phyloP scores from a whole-genome alignment of 805 yeast species.

The Zygosaccharomyces siamensis region DNA sequence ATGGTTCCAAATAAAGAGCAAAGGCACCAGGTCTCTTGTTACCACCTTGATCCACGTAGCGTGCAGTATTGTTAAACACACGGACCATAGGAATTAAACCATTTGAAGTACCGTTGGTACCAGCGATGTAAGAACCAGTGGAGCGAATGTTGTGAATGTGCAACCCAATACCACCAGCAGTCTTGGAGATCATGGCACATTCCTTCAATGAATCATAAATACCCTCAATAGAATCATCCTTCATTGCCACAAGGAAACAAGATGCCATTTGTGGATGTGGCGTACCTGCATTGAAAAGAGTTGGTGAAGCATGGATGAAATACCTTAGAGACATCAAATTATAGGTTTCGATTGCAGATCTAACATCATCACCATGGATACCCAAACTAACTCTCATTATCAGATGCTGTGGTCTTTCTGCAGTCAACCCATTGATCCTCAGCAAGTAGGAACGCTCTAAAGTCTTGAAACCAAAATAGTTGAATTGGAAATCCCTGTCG shows the following conservation, averaged over 20 bases:
- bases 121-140: slow-evolving; percentile 78
- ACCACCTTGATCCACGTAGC: slow-evolving; percentile 97
- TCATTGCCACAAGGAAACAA: slow-evolving; percentile 84
- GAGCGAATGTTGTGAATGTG: slow-evolving; percentile 82
- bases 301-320: slow-evolving; percentile 92
- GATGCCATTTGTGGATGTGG: slow-evolving; percentile 82
- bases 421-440: slow-evolving; percentile 56
- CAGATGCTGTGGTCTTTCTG: slow-evolving; percentile 89
- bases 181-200: slow-evolving; percentile 83
- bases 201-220: slow-evolving; percentile 82
- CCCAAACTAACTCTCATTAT: slow-evolving; percentile 90
- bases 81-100: slow-evolving; percentile 92
- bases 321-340: slow-evolving; percentile 78
- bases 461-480: slow-evolving; percentile 91
- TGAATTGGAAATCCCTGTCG: slow-evolving; percentile 71
- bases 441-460: slow-evolving; percentile 80
- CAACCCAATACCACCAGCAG: slow-evolving; percentile 92
- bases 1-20: slow-evolving; percentile 88
- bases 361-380: slow-evolving; percentile 68
- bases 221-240: slow-evolving; percentile 91
- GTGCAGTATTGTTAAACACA: slow-evolving; percentile 89
- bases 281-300: slow-evolving; percentile 88
- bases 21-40: slow-evolving; percentile 96
- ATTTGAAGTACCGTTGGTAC: slow-evolving; percentile 85
- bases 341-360: slow-evolving; percentile 72